These are phyloP conservation scores for Syzygium syzygioides DNA, from an alignment of 441 rosid genomes.

Conservation along the genomic window DNA sequence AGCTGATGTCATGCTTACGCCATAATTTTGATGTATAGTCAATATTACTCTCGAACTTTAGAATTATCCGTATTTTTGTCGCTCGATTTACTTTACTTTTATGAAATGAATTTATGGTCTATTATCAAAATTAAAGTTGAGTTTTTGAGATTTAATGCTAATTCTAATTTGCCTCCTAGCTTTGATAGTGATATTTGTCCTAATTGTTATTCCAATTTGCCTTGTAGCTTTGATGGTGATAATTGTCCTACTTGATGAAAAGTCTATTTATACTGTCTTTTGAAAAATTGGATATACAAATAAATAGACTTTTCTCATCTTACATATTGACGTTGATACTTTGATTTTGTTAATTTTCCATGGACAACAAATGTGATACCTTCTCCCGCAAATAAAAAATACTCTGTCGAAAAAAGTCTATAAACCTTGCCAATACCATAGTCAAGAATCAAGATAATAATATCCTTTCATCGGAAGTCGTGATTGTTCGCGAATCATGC, in stretches of 20 bases:
- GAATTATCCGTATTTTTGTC: not conserved
- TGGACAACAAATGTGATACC: not conserved
- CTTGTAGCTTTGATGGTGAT: not conserved
- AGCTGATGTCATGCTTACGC: not conserved
- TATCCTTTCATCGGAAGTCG: not conserved
- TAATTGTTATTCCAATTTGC: too few species aligned
- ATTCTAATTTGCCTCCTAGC: not conserved
- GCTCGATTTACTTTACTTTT: not conserved
- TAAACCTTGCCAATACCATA: not conserved
- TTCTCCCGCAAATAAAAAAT: not conserved
- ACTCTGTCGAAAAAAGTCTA: not conserved
- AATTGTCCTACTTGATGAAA: not conserved
- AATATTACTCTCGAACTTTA: not conserved
- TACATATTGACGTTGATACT: not conserved
- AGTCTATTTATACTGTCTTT: not conserved
- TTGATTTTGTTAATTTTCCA: not conserved
- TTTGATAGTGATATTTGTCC: not conserved
- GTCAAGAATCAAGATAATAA: not conserved
- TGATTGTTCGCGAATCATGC: not conserved
- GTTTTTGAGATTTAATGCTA: not conserved
- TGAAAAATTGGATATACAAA: not conserved
- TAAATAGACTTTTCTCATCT: not conserved
- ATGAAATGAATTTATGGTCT: not conserved
- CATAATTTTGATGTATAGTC: not conserved
- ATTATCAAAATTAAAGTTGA: not conserved